Base-by-base conservation (phyloP, 2,329 filamentous ascomycete genomes). In the Drechmeria coniospora region DNA sequence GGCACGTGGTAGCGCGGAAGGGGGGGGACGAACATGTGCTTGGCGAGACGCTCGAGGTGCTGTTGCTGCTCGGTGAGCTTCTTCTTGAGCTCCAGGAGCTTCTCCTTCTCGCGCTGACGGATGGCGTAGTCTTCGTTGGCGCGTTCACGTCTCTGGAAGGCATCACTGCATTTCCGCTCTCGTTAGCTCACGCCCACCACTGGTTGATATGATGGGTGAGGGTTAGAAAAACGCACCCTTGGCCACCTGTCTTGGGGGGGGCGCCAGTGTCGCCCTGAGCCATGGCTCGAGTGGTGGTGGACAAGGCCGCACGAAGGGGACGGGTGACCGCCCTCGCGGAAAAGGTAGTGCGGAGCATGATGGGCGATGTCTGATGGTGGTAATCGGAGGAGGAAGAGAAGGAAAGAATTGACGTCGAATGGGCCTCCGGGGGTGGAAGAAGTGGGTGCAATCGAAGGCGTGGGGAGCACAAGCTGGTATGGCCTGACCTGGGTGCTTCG, bases 121-220 rank as follows among this genome's bases (percentile, higher is more conserved):
- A 98, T 84, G 59, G 79, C 81, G 43, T 72, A 71, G 54, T 84
- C 77, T 63, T 95, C 90, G 51, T 63, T 68, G 41, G 87, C 87
- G 51, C 77, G 71, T 61, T 98, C 90, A 45, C 90, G 83, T 61
- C 78, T 79, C 61, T 77, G 82, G 71, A 94, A 98, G 32, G 82
- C 74, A 51, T 98, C 87, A 44, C 87, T 92, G 40, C 43, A 26
- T 19, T 29, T 23, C 17, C 30, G 17, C 24, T 11, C 5, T 8
- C 7, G 33, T 32, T 17, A 36, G 36, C 16, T 5, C 16, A 15
- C n/a, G n/a, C n/a, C n/a, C n/a, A n/a, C n/a, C n/a, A n/a, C n/a
- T n/a, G n/a, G n/a, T n/a, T n/a, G n/a, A n/a, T n/a, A n/a, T n/a
- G n/a, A n/a, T n/a, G n/a, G n/a, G n/a, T n/a, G n/a, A n/a, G n/a